Base-by-base conservation (phyloP, 148 eudicot genomes). In the Mesembryanthemum crystallinum region DNA sequence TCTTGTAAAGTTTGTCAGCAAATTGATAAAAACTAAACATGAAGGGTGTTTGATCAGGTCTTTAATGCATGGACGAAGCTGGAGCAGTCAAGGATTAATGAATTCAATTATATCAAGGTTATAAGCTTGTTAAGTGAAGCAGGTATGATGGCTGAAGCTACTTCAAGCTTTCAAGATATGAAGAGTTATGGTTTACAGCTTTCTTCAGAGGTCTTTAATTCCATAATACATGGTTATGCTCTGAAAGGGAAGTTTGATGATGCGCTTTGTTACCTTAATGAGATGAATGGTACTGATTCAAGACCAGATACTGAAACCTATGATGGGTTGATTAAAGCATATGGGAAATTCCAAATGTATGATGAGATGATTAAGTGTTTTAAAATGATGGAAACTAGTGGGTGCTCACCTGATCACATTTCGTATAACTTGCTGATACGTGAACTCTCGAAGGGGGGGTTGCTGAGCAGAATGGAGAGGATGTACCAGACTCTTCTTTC, bases 341-440 rank as follows among this genome's bases (percentile, higher is more conserved):
- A 82, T 55, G 85, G 83, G 54, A 80, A 82, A 55, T 71, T 82
- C 69, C 28, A 57, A 27, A 77, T 82, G 83, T 85, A 76, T 75
- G 88, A 85, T 75, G 88, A 82, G 77, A 85, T 85, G 88, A 64
- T 69, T 2, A 51, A 76, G 24, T 85, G 85, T 69, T 47, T 85
- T 51, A 83, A 80, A 66, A 72, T 61, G 51, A 85, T 85, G 85
- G 81, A 85, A 72, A 23, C n/a, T 15, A 52, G 59, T 35, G 83
- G 80, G 28, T 82, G 81, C 49, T 42, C 39, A 47, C 83, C 82
- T 33, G 83, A 85, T 64, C 85, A 85, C 33, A 47, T 75, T 32
- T 82, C 88, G 0, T 80, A 77, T 64, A 85, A 85, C 74, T 77
- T 82, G 83, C 30, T 85, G 62, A 80, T 85, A 25, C 77, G 79